Evolutionary conservation across 306 rosid genomes (phyloP), one percentile per base, ranked within the genome.

Genomic region (Calophaca sinica): DNA sequence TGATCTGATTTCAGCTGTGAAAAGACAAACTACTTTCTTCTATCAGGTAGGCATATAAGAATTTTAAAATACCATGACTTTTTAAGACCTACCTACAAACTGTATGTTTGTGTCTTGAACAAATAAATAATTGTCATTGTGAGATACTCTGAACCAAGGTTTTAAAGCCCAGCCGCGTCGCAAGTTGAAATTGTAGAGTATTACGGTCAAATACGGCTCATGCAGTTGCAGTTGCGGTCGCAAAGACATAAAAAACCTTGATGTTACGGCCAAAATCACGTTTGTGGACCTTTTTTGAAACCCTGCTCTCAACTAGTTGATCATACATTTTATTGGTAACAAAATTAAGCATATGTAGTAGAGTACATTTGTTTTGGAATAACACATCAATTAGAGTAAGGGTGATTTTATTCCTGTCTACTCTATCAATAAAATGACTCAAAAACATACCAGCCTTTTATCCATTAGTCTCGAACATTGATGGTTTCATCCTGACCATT

Each of bases 1-100:
- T 54, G 84, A 86, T 70, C 54, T 86, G 67, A 35, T 77, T 60
- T 86, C 87, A 60, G 89, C 87, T 20, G 87, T 83, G 44, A 86
- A 74, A 72, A 83, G 89, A 20, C 86, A 86, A 62, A 54, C 50
- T 20, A 26, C 76, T 76, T 82, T 85, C 81, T 79, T 76, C 49
- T 72, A 79, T 59, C 82, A 85, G 86, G 89, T 85, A 74, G 26
- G 26, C 1, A 20, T 20, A 0, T 70, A 51, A 68, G 72, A 67
- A 42, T 39, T 58, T 72, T 45, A 66, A 4, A 45, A 4, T 49
- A 36, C 7, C 62, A 32, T 42, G 9, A 42, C 12, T 46, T 62
- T 70, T 14, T 6, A 49, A 59, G 65, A 15, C 66, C 50, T 9
- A 32, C 2, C 36, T 32, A 3, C 3, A 2, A 32, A 32, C 2